Evolutionary conservation across 805 yeast genomes (phyloP).

Genomic region (Danielia oregonensis): DNA sequence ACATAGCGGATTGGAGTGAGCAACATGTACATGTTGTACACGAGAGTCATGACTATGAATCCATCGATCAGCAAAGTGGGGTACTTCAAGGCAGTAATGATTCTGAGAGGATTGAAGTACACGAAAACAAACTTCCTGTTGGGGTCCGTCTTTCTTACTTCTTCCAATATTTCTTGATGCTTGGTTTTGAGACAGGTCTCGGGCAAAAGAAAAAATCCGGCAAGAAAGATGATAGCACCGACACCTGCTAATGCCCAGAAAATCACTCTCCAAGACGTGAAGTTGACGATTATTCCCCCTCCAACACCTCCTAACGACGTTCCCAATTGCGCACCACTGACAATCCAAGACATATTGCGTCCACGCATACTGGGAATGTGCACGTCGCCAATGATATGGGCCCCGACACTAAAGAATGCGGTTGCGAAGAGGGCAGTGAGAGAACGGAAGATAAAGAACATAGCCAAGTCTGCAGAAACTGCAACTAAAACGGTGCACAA

Average conservation of each 20-base stretch:
- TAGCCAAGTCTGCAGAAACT: slow-evolving; percentile 47
- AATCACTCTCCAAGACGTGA: slow-evolving; percentile 50
- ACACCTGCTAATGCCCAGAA: slow-evolving; percentile 48
- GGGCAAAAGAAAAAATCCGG: slow-evolving; percentile 42
- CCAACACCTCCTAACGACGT: slow-evolving; percentile 51
- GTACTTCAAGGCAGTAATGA: slow-evolving; percentile 39
- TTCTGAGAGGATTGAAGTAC: slow-evolving; percentile 38
- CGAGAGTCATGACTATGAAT: slow-evolving; percentile 35
- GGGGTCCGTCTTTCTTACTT: slow-evolving; percentile 16
- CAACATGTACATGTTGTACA: slow-evolving; percentile 48
- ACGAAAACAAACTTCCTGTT: slow-evolving; percentile 39
- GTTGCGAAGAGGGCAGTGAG: slow-evolving; percentile 53
- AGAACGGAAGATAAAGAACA: slow-evolving; percentile 51
- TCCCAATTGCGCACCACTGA: slow-evolving; percentile 51
- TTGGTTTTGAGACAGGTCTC: slow-evolving; percentile 32
- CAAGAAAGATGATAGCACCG: slow-evolving; percentile 30
- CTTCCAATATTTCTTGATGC: slow-evolving; percentile 17
- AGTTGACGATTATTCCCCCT: slow-evolving; percentile 52
- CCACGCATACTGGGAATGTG: slow-evolving; percentile 50
- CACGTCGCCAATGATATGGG: slow-evolving; percentile 48
- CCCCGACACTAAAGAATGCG: slow-evolving; percentile 52
- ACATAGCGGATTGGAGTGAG: slow-evolving; percentile 55
- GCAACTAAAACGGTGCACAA: slow-evolving; percentile 33
- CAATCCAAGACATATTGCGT: slow-evolving; percentile 44
- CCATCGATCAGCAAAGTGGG: slow-evolving; percentile 44